Percentiles rank a stretch among this genome's conserved stretches.
phyloP scores from a whole-genome alignment of 352 stramenopile species.

The Elongisporangium anandrum region DNA sequence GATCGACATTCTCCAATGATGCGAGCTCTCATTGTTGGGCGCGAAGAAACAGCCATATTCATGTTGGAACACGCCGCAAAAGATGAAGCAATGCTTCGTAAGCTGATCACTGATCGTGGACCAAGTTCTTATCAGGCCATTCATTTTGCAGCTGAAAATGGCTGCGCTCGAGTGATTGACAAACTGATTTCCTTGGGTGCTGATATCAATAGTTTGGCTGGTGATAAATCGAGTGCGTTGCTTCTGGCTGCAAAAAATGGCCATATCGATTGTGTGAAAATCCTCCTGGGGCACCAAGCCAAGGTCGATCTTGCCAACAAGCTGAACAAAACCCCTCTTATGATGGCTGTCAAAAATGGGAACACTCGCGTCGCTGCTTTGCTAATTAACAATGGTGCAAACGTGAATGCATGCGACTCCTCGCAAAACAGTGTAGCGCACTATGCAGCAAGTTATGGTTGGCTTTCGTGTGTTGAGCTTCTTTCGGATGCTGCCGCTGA shows the following conservation, averaged over 20 bases:
- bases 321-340: constrained; percentile 73
- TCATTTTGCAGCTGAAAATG: constrained; percentile 47
- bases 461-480: constrained; percentile 58
- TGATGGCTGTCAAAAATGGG: constrained; percentile 75
- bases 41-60: constrained; percentile 54
- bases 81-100: constrained; percentile 22
- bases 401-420: constrained; percentile 73
- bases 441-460: constrained; percentile 76
- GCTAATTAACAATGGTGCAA: constrained; percentile 64
- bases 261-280: constrained; percentile 47
- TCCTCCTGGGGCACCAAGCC: constrained; percentile 43
- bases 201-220: constrained; percentile 42
- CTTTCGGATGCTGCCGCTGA: constrained; percentile 49
- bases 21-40: constrained; percentile 33
- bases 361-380: constrained; percentile 40
- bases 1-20: constrained; percentile 59
- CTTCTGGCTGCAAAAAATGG: constrained; percentile 54
- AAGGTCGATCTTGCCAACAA: constrained; percentile 68
- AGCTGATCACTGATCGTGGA: constrained; percentile 44
- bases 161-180: constrained; percentile 35
- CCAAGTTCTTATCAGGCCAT: constrained; percentile 49
- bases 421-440: constrained; percentile 74
- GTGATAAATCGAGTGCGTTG: constrained; percentile 52
- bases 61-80: constrained; percentile 52
- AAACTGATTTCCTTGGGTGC: constrained; percentile 44